Evolutionary conservation across 2,329 filamentous ascomycete genomes (phyloP), one percentile per base, ranked within the genome.

Genomic region (Fusarium brachygibbosum): DNA sequence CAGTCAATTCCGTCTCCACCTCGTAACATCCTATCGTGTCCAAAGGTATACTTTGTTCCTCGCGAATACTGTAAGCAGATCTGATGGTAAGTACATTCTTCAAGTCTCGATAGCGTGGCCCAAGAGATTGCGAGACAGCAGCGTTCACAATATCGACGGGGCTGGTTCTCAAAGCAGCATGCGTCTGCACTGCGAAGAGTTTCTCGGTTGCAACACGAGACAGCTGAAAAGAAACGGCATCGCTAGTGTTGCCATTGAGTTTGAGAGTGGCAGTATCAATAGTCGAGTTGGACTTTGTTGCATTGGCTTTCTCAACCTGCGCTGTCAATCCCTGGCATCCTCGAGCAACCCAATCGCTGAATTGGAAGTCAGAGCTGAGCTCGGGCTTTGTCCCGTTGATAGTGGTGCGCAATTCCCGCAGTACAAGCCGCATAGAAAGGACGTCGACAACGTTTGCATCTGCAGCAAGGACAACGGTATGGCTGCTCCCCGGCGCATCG

Each of bases 401-500:
- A 25, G 19, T 41, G 19, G 35, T 25, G 19, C 35, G 35, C 49
- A 52, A 23, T 40, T 52, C 49, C 10, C 49, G 49, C 35, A 52
- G 49, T 41, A 52, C 49, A 32, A 52, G 49, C 35, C 49, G 35
- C 35, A 52, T 52, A 32, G 49, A 52, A n/a, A 52, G 49, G 49
- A 32, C 35, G 19, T 52, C 49, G 35, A 52, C 49, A 52, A 52
- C 25, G 35, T 52, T 52, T 52, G 49, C 49, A 52, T 52, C 49
- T 52, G 49, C 49, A 52, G 49, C 49, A 41, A 52, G 49, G 19
- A 52, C 49, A 23, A 52, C 23, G 25, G 49, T 52, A 23, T 41
- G 49, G 40, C 28, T 52, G 25, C 49, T 32, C 19, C 49, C 49
- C 11, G 49, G 49, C 35, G 49, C 49, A 52, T 52, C 49, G 23